These are phyloP conservation scores for Pezicula carpinea DNA, from an alignment of 2,329 filamentous ascomycete species.

Conservation along the genomic window DNA sequence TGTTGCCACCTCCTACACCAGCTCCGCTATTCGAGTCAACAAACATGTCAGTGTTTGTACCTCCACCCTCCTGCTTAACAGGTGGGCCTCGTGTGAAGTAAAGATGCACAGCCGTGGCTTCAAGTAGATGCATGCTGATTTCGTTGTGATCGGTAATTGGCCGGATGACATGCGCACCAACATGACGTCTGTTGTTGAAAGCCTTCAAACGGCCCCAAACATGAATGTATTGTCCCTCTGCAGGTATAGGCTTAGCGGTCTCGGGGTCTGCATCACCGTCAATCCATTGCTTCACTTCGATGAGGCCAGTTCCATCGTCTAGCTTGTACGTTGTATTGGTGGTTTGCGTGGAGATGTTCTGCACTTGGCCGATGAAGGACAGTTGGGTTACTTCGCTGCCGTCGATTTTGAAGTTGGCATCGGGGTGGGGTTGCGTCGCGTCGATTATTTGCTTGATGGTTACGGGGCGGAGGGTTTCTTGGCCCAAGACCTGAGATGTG, in stretches of 20 bases:
- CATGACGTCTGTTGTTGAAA: constrained; percentile 78
- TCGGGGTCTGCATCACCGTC: constrained; percentile 38
- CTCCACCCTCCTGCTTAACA: constrained; percentile 30
- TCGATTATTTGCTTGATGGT: constrained; percentile 94
- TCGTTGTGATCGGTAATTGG: constrained; percentile 84
- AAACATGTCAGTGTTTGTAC: constrained; percentile 27
- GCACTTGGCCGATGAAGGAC: constrained; percentile 87
- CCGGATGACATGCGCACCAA: constrained; percentile 76
- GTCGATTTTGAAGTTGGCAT: constrained; percentile 80
- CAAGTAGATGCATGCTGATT: constrained; percentile 85
- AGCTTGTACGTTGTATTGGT: constrained; percentile 91
- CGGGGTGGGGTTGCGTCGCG: constrained; percentile 69
- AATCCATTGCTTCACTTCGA: constrained; percentile 88
- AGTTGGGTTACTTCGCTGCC: constrained; percentile 64
- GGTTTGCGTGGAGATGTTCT: constrained; percentile 76
- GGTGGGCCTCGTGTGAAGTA: constrained; percentile 69
- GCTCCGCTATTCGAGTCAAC: no score
- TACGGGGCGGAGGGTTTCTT: constrained; percentile 86
- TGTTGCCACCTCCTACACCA: constrained; percentile 29
- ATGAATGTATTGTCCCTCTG: constrained; percentile 76
- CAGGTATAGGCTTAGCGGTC: constrained; percentile 45
- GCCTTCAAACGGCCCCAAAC: constrained; percentile 80
- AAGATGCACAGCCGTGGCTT: constrained; percentile 84
- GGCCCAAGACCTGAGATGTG: constrained; percentile 45
- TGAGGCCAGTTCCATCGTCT: constrained; percentile 88